These are phyloP conservation scores for Colletotrichum theobromicola DNA, from an alignment of 2,329 filamentous ascomycete species.

Conservation along the genomic window DNA sequence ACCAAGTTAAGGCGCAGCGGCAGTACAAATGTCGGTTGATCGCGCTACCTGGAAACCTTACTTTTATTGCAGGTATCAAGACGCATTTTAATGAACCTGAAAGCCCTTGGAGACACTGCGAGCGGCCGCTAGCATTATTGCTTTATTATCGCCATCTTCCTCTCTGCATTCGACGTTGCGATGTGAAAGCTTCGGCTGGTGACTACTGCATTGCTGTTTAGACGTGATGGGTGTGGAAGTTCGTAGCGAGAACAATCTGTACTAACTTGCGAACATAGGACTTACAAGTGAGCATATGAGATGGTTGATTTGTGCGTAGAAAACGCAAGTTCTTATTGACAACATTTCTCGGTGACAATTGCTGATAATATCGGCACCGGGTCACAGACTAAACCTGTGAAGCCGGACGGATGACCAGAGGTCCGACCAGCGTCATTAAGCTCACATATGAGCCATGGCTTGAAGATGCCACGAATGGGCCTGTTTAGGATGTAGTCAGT, in stretches of 20 bases:
- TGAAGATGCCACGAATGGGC: background rate
- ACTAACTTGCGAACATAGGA: background rate
- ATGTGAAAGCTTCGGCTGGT: no score
- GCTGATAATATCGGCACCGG: background rate
- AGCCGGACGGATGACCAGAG: background rate
- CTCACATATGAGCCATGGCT: fast-evolving
- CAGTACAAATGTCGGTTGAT: no score
- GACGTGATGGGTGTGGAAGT: fast-evolving
- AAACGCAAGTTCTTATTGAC: fast-evolving
- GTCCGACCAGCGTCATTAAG: background rate
- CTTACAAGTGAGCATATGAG: fast-evolving
- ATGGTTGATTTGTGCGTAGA: background rate
- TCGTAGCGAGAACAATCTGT: fast-evolving
- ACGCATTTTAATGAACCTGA: no score
- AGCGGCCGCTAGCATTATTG: no score
- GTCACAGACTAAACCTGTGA: background rate
- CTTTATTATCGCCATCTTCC: no score
- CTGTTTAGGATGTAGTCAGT: background rate
- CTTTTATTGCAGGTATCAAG: no score
- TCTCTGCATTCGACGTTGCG: no score
- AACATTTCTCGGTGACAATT: fast-evolving
- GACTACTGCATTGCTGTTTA: background rate
- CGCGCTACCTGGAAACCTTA: no score
- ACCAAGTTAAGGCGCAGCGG: no score
- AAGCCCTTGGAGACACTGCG: no score